phyloP scores from a whole-genome alignment of 768 basidiomycete species.

The Phlebiopsis flavidoalba region DNA sequence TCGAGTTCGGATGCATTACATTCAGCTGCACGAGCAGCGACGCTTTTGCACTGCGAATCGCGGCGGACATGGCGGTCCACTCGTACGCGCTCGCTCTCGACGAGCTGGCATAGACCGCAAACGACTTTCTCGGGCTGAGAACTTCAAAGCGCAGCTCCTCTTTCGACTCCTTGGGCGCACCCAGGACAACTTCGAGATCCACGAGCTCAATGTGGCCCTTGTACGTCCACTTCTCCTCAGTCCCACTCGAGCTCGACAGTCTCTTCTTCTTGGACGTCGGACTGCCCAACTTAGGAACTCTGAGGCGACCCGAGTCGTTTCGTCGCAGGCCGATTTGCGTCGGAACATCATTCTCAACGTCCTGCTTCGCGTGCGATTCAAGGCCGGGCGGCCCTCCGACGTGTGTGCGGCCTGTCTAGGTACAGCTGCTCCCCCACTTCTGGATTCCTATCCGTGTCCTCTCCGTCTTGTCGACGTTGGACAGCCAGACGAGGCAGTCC shows the following conservation, averaged over 20 bases:
- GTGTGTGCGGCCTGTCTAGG: background rate
- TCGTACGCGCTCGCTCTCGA: constrained; percentile 53
- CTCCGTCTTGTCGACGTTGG: constrained; percentile 42
- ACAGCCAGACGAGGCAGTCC: constrained; percentile 77
- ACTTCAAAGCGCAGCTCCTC: constrained; percentile 65
- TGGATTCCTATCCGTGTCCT: constrained; percentile 20
- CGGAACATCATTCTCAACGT: constrained; percentile 56
- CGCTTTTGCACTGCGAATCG: constrained; percentile 66
- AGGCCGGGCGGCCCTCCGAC: constrained; percentile 20
- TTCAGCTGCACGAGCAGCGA: constrained; percentile 68
- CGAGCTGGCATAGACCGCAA: constrained; percentile 68
- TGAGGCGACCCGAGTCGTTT: constrained; percentile 12
- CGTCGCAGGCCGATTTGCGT: constrained; percentile 12
- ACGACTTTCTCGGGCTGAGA: constrained; percentile 72
- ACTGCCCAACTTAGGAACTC: constrained; percentile 13
- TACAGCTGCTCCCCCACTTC: constrained; percentile 19
- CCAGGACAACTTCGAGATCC: constrained; percentile 70
- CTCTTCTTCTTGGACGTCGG: constrained; percentile 26
- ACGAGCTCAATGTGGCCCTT: constrained; percentile 67
- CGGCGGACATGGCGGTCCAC: constrained; percentile 65
- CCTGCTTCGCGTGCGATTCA: constrained; percentile 48
- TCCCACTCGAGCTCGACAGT: constrained; percentile 26
- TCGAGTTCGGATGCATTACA: constrained; percentile 72
- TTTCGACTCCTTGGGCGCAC: constrained; percentile 37
- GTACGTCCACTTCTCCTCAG: constrained; percentile 68